These are phyloP conservation scores for Claviceps africana DNA, from an alignment of 2,329 filamentous ascomycete species.

Conservation along the genomic window DNA sequence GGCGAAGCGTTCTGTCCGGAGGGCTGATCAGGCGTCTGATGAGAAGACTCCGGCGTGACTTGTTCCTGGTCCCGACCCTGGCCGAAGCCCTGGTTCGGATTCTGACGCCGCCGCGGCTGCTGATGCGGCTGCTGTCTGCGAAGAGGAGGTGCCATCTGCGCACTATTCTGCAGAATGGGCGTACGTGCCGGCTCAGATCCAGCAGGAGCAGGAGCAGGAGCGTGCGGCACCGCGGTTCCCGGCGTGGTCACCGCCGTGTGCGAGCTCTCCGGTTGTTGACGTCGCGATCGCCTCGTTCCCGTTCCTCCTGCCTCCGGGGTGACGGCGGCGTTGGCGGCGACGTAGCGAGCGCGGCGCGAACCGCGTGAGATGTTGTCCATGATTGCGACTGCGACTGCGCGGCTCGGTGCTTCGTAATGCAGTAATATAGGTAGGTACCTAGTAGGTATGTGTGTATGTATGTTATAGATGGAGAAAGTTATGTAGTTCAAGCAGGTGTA, in stretches of 20 bases:
- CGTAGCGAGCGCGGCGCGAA: constrained; percentile 18
- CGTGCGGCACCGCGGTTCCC: not conserved
- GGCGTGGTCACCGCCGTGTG: not conserved
- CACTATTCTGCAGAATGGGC: not conserved
- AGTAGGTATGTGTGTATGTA: too few relatives aligned
- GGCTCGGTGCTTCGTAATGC: not conserved
- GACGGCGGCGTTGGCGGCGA: constrained; percentile 10
- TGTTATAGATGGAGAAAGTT: not conserved
- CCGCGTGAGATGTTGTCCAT: constrained; percentile 18
- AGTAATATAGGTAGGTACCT: not conserved
- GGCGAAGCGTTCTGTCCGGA: constrained; percentile 8
- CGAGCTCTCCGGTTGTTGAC: not conserved
- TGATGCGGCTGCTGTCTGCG: constrained; percentile 4
- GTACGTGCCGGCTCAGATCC: not conserved
- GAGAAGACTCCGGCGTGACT: constrained; percentile 7
- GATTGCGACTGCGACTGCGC: not conserved
- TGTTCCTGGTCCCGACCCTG: constrained; percentile 4
- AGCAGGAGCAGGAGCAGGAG: too few relatives aligned
- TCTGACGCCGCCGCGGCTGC: constrained; percentile 6
- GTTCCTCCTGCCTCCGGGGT: not conserved
- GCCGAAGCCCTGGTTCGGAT: constrained; percentile 4
- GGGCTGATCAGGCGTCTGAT: constrained; percentile 9
- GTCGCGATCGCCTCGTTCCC: not conserved
- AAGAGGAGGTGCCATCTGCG: not conserved
- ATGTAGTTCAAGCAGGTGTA: not conserved